Conservation (phyloP, 2,329 filamentous ascomycete genomes). For the Fusarium multiceps region DNA sequence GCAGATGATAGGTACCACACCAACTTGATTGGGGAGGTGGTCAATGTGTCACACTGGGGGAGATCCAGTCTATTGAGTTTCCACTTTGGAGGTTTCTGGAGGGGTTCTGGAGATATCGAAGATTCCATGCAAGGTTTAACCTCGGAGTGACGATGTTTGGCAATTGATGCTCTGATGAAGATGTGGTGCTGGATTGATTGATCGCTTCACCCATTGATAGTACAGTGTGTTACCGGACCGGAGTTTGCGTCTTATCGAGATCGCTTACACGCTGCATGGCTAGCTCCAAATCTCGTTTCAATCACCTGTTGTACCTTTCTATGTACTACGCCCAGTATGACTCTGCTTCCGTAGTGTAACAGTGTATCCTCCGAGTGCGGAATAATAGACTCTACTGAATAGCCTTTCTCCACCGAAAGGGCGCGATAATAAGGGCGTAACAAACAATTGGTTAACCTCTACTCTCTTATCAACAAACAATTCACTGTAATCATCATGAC, state of each 20-base stretch:
- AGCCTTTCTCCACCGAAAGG: conserved; percentile 19
- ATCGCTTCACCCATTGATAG: not conserved
- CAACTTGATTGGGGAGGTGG: conserved; percentile 14
- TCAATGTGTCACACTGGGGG: conserved; percentile 15
- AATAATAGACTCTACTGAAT: not conserved
- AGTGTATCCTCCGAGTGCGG: conserved; percentile 12
- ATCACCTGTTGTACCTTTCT: conserved; percentile 5
- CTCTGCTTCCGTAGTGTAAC: not conserved
- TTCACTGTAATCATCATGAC: not conserved
- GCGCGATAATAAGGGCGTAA: not conserved
- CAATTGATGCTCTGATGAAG: too few species aligned
- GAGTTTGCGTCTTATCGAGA: conserved; percentile 21
- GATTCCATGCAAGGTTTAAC: not conserved
- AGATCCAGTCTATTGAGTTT: not conserved
- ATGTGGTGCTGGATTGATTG: too few species aligned
- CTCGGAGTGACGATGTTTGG: too few species aligned
- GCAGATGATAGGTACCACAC: not conserved
- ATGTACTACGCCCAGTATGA: not conserved
- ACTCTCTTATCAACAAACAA: conserved; percentile 3
- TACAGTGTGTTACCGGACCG: not conserved
- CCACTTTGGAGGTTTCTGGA: not conserved
- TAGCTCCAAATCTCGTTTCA: not conserved
- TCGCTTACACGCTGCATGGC: conserved; percentile 32
- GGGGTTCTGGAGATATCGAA: not conserved
- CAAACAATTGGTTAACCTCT: not conserved